A percentile compares a stretch with the other conserved stretches of the same genome.
Conservation (phyloP, 2,329 filamentous ascomycete genomes). For the Cryphonectria carpinicola region DNA sequence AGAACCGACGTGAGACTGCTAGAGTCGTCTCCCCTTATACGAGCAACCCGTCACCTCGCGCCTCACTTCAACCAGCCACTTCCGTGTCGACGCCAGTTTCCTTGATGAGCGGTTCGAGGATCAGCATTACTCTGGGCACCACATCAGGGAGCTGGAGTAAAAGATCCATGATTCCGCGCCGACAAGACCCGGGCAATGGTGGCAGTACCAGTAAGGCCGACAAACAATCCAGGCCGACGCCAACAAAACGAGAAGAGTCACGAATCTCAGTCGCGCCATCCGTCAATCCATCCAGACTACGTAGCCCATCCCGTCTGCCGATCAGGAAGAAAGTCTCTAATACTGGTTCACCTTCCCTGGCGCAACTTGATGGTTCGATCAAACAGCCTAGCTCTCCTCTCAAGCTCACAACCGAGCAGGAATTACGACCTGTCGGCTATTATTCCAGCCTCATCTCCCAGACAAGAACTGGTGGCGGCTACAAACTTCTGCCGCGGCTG, state of each 20-base stretch:
- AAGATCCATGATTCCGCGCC: conserved; percentile 16
- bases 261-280: background rate
- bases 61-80: conserved; percentile 16
- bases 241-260: background rate
- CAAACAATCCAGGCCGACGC: background rate
- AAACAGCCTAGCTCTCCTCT: conserved; percentile 1
- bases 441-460: conserved; percentile 17
- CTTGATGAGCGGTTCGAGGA: conserved; percentile 18
- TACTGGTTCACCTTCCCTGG: background rate
- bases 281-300: background rate
- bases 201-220: background rate
- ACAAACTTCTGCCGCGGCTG: conserved; percentile 9
- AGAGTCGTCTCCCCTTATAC: conserved; percentile 26
- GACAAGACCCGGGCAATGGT: background rate
- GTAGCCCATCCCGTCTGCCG: conserved; percentile 18
- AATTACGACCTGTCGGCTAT: conserved; percentile 8
- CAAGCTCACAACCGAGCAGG: conserved; percentile 17
- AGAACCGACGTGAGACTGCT: conserved; percentile 22
- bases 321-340: conserved; percentile 13
- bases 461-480: background rate
- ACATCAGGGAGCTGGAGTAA: background rate
- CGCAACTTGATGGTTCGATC: conserved; percentile 20
- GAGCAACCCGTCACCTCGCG: conserved; percentile 24
- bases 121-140: conserved; percentile 8
- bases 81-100: conserved; percentile 23